phyloP scores from a whole-genome alignment of 2,329 filamentous ascomycete genomes.

The Ilyonectria destructans region DNA sequence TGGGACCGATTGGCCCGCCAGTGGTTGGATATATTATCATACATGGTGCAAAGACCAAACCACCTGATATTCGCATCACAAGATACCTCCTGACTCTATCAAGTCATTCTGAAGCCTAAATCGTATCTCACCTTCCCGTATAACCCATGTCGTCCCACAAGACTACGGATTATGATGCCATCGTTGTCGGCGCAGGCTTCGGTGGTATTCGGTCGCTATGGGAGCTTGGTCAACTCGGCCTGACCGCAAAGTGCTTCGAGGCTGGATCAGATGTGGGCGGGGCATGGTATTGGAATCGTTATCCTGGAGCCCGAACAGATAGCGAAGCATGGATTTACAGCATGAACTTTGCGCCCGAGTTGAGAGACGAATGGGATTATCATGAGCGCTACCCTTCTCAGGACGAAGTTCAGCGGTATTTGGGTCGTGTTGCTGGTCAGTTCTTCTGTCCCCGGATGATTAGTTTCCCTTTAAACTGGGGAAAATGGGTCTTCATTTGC shows the following conservation, averaged over 20 bases:
- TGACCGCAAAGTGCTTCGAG: conserved; percentile 29
- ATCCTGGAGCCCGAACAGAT: conserved; percentile 37
- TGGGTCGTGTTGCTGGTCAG: conserved; percentile 28
- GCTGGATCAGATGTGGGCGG: conserved; percentile 37
- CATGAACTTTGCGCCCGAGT: conserved; percentile 13
- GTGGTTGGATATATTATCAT: neutral
- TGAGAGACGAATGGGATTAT: conserved; percentile 22
- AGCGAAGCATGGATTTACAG: conserved; percentile 33
- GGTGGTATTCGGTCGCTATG: conserved; percentile 29
- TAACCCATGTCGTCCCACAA: conserved; percentile 2
- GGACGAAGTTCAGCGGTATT: conserved; percentile 28
- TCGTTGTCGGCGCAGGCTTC: conserved; percentile 38
- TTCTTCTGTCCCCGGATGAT: neutral
- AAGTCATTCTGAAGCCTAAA: neutral
- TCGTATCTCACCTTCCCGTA: neutral
- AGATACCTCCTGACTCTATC: neutral
- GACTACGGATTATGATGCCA: conserved; percentile 16
- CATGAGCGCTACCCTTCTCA: conserved; percentile 29
- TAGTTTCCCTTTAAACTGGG: neutral
- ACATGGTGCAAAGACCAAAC: neutral
- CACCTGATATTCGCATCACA: neutral
- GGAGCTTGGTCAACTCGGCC: conserved; percentile 28
- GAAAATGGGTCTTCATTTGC: neutral
- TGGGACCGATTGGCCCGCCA: too few species aligned
- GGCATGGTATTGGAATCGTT: conserved; percentile 40